Evolutionary conservation across 2,329 filamentous ascomycete genomes (phyloP).

Genomic region (Scedosporium minutisporum): DNA sequence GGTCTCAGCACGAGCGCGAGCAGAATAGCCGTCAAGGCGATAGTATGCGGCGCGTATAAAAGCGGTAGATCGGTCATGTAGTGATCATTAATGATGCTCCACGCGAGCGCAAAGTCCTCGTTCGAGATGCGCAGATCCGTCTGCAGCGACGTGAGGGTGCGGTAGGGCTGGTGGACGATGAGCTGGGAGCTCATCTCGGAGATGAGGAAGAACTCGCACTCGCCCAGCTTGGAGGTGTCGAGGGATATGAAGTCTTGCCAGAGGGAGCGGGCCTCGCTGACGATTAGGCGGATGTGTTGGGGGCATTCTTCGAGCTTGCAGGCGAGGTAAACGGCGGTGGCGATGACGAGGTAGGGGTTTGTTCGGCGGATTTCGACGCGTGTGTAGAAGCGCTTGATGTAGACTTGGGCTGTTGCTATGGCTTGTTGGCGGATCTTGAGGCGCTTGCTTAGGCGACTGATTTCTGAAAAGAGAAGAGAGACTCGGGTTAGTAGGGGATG

Average conservation of each 20-base stretch:
- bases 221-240: constrained; percentile 76
- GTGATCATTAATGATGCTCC: constrained; percentile 82
- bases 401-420: constrained; percentile 87
- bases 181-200: constrained; percentile 84
- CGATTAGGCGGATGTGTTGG: constrained; percentile 87
- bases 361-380: constrained; percentile 85
- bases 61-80: constrained; percentile 88
- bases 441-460: constrained; percentile 74
- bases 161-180: constrained; percentile 85
- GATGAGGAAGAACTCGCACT: constrained; percentile 90
- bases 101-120: constrained; percentile 70
- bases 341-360: constrained; percentile 85
- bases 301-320: constrained; percentile 98
- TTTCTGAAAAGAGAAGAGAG: constrained; percentile 42
- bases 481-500: not conserved
- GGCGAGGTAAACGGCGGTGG: constrained; percentile 89
- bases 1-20: constrained; percentile 76
- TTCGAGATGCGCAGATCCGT: constrained; percentile 59
- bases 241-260: constrained; percentile 72
- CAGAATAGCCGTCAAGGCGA: constrained; percentile 79
- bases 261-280: constrained; percentile 73
- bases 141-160: constrained; percentile 64
- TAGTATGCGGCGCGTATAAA: constrained; percentile 73
- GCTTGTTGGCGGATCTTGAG: constrained; percentile 82
- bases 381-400: constrained; percentile 87